Evolutionary conservation across 202 grass and related monocot genomes (phyloP).

Genomic region (Saccharum hybrid): DNA sequence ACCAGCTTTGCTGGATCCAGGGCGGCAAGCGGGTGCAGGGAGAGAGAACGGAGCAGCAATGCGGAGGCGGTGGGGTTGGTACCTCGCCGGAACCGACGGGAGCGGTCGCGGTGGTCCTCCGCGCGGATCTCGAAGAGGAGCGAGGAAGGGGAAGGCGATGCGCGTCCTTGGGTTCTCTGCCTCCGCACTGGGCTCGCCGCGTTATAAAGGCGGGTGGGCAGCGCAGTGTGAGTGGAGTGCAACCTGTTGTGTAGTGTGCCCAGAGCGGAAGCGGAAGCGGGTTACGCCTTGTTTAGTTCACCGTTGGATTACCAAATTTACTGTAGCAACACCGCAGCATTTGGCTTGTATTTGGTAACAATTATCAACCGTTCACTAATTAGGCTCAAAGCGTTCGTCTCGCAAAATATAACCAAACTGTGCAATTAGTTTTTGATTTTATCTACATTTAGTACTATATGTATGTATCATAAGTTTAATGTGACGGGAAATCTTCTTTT

Average conservation of each 20-base stretch:
- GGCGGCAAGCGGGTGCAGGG: neutral
- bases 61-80: slow-evolving; percentile 29
- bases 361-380: too few species aligned
- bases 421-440: too few species aligned
- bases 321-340: too few species aligned
- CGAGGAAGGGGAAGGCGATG: neutral
- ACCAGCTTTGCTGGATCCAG: slow-evolving; percentile 43
- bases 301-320: too few species aligned
- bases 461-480: too few species aligned
- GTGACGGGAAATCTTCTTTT: too few species aligned
- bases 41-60: slow-evolving; percentile 22
- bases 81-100: slow-evolving; percentile 45
- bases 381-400: too few species aligned
- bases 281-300: too few species aligned
- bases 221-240: neutral
- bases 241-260: slow-evolving; percentile 4
- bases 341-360: too few species aligned
- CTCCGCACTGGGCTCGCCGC: slow-evolving; percentile 36
- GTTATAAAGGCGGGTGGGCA: slow-evolving; percentile 47
- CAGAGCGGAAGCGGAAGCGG: neutral
- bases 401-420: too few species aligned
- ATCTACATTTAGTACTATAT: too few species aligned
- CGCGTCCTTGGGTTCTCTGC: slow-evolving; percentile 20
- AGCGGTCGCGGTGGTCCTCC: neutral
- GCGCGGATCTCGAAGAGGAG: slow-evolving; percentile 47